phyloP scores from a whole-genome alignment of 2,329 filamentous ascomycete genomes.

The Claviceps citrina region DNA sequence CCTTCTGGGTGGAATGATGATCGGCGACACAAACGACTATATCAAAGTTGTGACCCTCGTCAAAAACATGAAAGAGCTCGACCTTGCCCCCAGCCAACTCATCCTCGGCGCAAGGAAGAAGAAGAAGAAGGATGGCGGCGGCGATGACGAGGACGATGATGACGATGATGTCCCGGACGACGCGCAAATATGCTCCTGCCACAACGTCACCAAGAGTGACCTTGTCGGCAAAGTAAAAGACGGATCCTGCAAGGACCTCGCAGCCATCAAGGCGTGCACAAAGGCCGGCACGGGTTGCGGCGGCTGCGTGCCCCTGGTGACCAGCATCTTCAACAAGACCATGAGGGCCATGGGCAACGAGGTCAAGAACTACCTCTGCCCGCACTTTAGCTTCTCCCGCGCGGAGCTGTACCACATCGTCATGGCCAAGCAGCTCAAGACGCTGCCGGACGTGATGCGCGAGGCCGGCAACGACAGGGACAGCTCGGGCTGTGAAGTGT shows the following conservation, averaged over 20 bases:
- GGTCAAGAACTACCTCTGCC: constrained; percentile 72
- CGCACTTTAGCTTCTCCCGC: constrained; percentile 70
- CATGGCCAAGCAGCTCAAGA: constrained; percentile 62
- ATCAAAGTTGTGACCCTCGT: constrained; percentile 79
- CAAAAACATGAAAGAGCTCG: constrained; percentile 65
- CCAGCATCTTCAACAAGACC: constrained; percentile 77
- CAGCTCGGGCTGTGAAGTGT: constrained; percentile 71
- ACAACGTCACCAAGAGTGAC: constrained; percentile 81
- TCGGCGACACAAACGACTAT: constrained; percentile 82
- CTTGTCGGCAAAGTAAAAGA: constrained; percentile 57
- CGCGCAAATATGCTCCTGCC: constrained; percentile 81
- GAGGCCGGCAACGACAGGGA: constrained; percentile 55
- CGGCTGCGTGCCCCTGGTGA: constrained; percentile 77
- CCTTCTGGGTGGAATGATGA: constrained; percentile 92
- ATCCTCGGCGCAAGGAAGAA: constrained; percentile 63
- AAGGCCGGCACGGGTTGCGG: constrained; percentile 86
- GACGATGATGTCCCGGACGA: constrained; percentile 64
- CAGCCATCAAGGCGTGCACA: constrained; percentile 74
- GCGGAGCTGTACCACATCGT: constrained; percentile 84
- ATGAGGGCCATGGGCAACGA: constrained; percentile 77
- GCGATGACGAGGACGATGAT: constrained; percentile 55
- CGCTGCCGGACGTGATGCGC: constrained; percentile 62
- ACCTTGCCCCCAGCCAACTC: constrained; percentile 64
- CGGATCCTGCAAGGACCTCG: constrained; percentile 65
- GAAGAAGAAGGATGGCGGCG: no score